These are phyloP conservation scores for Flammula alnicola DNA, from an alignment of 1,284 basidiomycete genomes.

Conservation along the genomic window DNA sequence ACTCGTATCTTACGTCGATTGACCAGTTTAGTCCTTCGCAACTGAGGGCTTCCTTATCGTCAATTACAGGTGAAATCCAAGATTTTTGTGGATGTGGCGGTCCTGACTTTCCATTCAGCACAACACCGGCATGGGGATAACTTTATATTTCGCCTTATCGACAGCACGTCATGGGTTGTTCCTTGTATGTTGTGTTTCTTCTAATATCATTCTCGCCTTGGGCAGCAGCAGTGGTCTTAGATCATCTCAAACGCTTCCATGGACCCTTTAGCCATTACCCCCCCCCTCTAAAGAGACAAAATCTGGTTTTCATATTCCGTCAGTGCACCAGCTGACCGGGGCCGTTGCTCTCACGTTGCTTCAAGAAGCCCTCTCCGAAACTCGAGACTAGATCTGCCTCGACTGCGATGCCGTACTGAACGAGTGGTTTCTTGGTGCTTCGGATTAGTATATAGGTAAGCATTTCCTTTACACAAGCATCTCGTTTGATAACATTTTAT, in stretches of 20 bases:
- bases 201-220: constrained; percentile 9
- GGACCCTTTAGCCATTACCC: constrained; percentile 8
- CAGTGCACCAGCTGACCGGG: too few relatives aligned
- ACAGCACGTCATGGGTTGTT: neutral
- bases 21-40: constrained; percentile 73
- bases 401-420: too few relatives aligned
- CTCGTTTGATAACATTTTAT: too few relatives aligned
- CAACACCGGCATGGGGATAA: constrained; percentile 42
- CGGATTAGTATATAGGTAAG: too few relatives aligned
- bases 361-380: too few relatives aligned
- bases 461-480: too few relatives aligned
- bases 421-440: too few relatives aligned
- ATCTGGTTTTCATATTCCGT: too few relatives aligned
- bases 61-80: constrained; percentile 81
- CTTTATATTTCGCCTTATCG: neutral
- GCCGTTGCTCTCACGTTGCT: too few relatives aligned
- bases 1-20: neutral
- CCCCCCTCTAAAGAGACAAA: too few relatives aligned
- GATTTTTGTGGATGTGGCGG: neutral
- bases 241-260: neutral
- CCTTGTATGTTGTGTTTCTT: constrained; percentile 3
- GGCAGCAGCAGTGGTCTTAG: neutral
- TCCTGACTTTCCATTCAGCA: constrained; percentile 24
- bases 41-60: constrained; percentile 95
- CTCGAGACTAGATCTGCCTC: too few relatives aligned